These are phyloP conservation scores for Scutellaria barbata DNA, from an alignment of 257 asterid species.

Conservation along the genomic window DNA sequence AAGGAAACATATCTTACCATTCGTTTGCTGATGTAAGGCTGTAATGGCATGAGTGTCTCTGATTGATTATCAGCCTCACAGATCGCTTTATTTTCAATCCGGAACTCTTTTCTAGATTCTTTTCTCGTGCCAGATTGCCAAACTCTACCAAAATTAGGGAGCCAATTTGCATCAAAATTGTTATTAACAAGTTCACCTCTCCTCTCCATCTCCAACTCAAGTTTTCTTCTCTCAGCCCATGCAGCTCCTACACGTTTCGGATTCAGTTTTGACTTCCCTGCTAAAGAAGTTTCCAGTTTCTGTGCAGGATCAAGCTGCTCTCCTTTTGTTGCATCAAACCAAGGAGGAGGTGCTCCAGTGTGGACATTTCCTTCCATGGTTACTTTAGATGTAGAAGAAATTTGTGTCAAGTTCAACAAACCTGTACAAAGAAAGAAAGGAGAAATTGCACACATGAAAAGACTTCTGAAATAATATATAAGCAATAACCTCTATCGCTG, in stretches of 20 bases:
- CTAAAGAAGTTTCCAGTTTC: conserved; percentile 44
- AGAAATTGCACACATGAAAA: conserved; percentile 1
- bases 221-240: conserved; percentile 96
- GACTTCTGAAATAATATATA: neutral
- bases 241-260: conserved; percentile 98
- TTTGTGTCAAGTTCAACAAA: conserved; percentile 45
- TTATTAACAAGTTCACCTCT: conserved; percentile 63
- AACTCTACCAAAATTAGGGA: conserved; percentile 93
- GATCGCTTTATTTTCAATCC: conserved; percentile 48
- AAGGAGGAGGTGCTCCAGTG: conserved; percentile 95
- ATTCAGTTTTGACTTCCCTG: conserved; percentile 68
- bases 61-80: conserved; percentile 46
- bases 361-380: conserved; percentile 70
- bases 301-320: conserved; percentile 39
- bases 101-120: conserved; percentile 82
- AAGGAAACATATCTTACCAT: conserved; percentile 51
- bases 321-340: conserved; percentile 59
- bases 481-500: neutral
- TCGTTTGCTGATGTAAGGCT: conserved; percentile 93
- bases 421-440: conserved; percentile 37
- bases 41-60: conserved; percentile 51
- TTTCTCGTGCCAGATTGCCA: conserved; percentile 96
- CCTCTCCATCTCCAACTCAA: conserved; percentile 81
- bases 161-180: conserved; percentile 74
- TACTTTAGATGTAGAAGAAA: conserved; percentile 49